Evolutionary conservation across 208 protist genomes (phyloP).

Genomic region (Borovskyia barvae): DNA sequence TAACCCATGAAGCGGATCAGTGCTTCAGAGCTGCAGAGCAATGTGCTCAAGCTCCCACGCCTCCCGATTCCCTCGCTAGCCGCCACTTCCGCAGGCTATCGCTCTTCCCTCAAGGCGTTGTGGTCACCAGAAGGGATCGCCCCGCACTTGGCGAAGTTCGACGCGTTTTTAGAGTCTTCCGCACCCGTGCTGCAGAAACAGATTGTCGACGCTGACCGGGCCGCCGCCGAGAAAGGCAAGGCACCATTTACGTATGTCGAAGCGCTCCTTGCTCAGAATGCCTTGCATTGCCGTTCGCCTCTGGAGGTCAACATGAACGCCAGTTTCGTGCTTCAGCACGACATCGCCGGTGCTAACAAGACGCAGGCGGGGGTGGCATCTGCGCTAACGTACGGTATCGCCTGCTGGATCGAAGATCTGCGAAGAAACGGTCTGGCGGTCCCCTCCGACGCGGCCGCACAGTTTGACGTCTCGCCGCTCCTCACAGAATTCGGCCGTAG

Average conservation of each 20-base stretch:
- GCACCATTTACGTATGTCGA: constrained; percentile 81
- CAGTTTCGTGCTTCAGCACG: constrained; percentile 57
- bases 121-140: constrained; percentile 53
- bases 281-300: constrained; percentile 58
- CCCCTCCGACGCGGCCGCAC: constrained; percentile 13
- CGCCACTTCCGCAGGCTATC: constrained; percentile 61
- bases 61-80: constrained; percentile 71
- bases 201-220: constrained; percentile 60
- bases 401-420: constrained; percentile 42
- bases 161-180: constrained; percentile 57
- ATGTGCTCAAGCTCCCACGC: constrained; percentile 75
- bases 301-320: constrained; percentile 76
- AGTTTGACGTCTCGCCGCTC: constrained; percentile 68
- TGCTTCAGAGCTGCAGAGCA: constrained; percentile 51
- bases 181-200: constrained; percentile 58
- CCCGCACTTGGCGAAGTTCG: constrained; percentile 59
- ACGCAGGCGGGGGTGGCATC: constrained; percentile 71
- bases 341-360: constrained; percentile 31
- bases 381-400: constrained; percentile 61
- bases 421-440: constrained; percentile 41
- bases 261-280: constrained; percentile 39
- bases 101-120: constrained; percentile 46
- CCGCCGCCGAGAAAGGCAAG: constrained; percentile 28
- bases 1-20: constrained; percentile 71
- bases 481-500: constrained; percentile 72